Evolutionary conservation across 345 rosid species (phyloP).

Genomic region (Eucalyptus pauciflora): DNA sequence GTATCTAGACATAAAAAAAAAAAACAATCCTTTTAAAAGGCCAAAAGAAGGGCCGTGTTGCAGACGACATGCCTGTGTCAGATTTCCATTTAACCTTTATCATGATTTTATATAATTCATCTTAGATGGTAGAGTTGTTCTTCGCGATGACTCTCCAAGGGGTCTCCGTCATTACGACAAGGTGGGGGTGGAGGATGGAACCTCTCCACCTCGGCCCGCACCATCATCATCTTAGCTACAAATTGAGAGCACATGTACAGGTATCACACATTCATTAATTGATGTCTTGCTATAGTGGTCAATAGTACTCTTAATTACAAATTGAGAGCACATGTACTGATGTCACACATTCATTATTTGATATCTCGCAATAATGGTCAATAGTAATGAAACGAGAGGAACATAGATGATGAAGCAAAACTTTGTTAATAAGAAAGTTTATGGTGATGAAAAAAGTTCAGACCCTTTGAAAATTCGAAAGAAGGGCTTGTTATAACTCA

Average conservation of each 20-base stretch:
- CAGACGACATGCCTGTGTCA: neutral
- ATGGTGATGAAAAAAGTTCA: neutral
- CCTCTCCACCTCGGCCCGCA: neutral
- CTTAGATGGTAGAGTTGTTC: neutral
- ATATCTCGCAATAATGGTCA: too few species aligned
- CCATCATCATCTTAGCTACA: neutral
- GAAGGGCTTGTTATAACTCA: too few species aligned
- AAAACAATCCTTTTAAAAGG: neutral
- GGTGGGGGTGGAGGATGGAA: neutral
- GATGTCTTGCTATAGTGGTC: neutral
- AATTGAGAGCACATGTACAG: neutral
- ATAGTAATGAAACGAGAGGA: too few species aligned
- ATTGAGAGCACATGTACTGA: too few species aligned
- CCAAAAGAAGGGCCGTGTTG: neutral
- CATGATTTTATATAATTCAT: neutral
- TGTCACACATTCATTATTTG: too few species aligned
- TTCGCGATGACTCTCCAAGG: neutral
- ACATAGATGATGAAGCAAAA: too few species aligned
- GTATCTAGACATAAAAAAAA: neutral
- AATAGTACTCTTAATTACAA: neutral
- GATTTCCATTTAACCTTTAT: neutral
- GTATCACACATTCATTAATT: neutral
- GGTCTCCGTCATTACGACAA: neutral
- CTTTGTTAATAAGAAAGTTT: too few species aligned
- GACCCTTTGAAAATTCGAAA: too few species aligned